Conservation (phyloP, 2,329 filamentous ascomycete species). For the Aspergillus uvarum region DNA sequence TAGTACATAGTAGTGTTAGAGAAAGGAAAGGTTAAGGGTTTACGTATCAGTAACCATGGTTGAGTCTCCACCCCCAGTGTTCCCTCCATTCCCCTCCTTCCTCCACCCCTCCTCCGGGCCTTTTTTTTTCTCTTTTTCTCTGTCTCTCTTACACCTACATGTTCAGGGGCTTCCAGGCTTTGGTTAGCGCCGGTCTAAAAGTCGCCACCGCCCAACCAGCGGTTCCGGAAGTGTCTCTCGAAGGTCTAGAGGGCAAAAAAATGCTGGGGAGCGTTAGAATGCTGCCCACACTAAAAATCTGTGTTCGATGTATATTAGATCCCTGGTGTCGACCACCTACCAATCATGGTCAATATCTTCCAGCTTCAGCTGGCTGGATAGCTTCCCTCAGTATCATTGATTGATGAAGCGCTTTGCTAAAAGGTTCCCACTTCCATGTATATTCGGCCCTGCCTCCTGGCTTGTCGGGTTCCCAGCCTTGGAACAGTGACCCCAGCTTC, state of each 20-base stretch:
- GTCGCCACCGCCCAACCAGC: constrained; percentile 9
- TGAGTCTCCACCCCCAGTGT: constrained; percentile 4
- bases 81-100: background rate
- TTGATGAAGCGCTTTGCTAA: background rate
- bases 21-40: background rate
- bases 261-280: constrained; percentile 1
- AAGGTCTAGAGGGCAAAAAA: constrained; percentile 4
- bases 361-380: background rate
- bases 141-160: background rate
- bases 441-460: background rate
- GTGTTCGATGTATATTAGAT: background rate
- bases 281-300: background rate
- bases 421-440: background rate
- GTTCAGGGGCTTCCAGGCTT: constrained; percentile 6
- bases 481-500: background rate
- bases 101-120: background rate
- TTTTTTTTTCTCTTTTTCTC: background rate
- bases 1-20: background rate
- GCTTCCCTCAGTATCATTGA: background rate
- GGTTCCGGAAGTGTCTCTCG: background rate
- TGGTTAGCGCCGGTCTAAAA: constrained; percentile 5
- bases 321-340: background rate
- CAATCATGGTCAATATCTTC: background rate
- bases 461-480: background rate
- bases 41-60: constrained; percentile 4